Percentiles rank a stretch among this genome's conserved stretches.
Conservation (phyloP, 1,139 yeast species). For the Scheffersomyces insectosa region DNA sequence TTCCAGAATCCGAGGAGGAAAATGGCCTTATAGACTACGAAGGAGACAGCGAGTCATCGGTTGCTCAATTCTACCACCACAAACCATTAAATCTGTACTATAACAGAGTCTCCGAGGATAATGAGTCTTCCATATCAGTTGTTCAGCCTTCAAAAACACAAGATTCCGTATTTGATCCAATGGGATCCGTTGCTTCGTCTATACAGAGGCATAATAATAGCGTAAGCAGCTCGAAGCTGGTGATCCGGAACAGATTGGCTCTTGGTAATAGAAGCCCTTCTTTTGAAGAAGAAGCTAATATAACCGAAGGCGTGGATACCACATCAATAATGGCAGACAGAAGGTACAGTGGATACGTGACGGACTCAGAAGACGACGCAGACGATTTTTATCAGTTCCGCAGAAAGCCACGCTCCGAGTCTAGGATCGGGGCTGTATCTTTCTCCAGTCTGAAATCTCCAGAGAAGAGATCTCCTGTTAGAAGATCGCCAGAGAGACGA, state of each 20-base stretch:
- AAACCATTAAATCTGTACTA: neutral
- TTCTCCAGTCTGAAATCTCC: constrained; percentile 1
- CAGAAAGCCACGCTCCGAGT: neutral
- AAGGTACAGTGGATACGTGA: neutral
- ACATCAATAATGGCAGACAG: neutral
- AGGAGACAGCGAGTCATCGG: neutral
- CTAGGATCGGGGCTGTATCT: neutral
- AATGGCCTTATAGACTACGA: neutral
- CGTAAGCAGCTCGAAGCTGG: neutral
- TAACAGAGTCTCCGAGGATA: neutral
- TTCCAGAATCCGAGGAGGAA: neutral
- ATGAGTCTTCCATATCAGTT: neutral
- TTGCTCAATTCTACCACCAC: neutral
- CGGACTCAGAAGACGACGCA: neutral
- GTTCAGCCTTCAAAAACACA: neutral
- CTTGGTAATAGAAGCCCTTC: neutral
- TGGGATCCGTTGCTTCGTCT: too few relatives aligned
- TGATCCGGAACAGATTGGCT: neutral
- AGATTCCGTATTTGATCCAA: too few relatives aligned
- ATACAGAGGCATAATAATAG: neutral
- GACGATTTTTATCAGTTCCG: neutral
- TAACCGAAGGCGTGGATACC: too few relatives aligned
- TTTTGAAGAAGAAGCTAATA: neutral
- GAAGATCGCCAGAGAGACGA: too few relatives aligned
- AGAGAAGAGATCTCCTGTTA: neutral